Base-by-base conservation (phyloP, 2,329 filamentous ascomycete genomes). In the Coniochaeta sp. region DNA sequence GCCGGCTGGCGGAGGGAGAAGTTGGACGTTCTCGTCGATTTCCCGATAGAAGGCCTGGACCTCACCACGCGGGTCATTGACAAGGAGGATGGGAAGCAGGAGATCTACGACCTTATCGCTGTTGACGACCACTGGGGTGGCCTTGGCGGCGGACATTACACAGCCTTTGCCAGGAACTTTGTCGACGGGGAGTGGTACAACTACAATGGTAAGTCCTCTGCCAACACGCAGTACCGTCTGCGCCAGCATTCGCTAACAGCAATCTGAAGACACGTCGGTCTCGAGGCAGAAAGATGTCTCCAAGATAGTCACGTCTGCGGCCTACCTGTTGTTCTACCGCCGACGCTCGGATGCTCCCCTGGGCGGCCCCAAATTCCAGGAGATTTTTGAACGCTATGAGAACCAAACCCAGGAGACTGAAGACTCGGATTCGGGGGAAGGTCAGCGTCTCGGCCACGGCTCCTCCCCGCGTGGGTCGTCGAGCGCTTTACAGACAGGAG, bases 91-190 rank as follows among this genome's bases (percentile, higher is more conserved):
- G 90, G 88, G 36, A 96, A 96, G 74, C 81, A 88, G 62, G 85
- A 95, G 69, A 80, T 93, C 12, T 99, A 97, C 70, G 95, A 99
- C 72, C 80, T 99, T 34, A 95, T 99, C 70, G 95, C 89, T 16
- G 92, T 99, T 1, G 95, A 99, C 73, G 93, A 96, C 71, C 95
- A 99, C 73, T 96, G 89, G 71, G 95, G 95, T 62, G 91, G 92
- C 32, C 83, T 99, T 40, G 92, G 92, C 62, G 95, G 95, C 47
- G 95, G 95, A 0, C 95, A 99, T 74, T 99, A 99, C 76, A 98
- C 93, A 22, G 95, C 95, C 30, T 93, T 88, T 73, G 93, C 92
- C 42, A 93, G 91, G 77, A 98, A 96, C 72, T 97, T 96, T 74
- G 81, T 90, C 62, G 91, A 96, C 69, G 84, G 84, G 60, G 81